A percentile compares a stretch with the other conserved stretches of the same genome.
Evolutionary conservation across 768 basidiomycete species (phyloP).

Genomic region (Scleroderma citrinum): DNA sequence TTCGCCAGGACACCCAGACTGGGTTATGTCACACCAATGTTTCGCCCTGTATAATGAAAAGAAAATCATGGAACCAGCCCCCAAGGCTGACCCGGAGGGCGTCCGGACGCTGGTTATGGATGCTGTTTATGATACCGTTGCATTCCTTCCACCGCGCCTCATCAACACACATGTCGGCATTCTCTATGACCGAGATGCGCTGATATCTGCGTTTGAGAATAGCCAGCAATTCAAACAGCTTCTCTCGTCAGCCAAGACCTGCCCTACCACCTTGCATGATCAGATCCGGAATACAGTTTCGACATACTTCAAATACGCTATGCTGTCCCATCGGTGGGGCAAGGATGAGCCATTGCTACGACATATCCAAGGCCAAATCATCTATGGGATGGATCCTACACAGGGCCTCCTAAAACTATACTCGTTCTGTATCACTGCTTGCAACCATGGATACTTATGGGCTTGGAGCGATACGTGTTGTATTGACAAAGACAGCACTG

Average conservation of each 20-base stretch:
- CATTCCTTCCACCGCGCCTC: neutral
- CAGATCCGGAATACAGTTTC: neutral
- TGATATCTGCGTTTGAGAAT: too few relatives aligned
- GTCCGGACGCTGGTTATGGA: neutral
- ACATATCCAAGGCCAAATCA: neutral
- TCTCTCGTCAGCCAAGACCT: neutral
- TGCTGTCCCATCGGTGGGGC: slow-evolving; percentile 3
- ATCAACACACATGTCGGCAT: neutral
- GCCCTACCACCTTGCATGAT: neutral
- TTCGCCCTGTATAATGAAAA: neutral
- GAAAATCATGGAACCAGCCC: neutral
- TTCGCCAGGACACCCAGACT: too few relatives aligned
- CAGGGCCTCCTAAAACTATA: slow-evolving; percentile 1
- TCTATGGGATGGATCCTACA: neutral
- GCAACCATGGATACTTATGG: too few relatives aligned
- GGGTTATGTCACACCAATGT: neutral
- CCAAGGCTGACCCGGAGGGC: neutral
- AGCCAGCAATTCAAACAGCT: neutral
- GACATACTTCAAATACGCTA: too few relatives aligned
- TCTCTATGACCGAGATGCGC: neutral
- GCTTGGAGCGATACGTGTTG: slow-evolving; percentile 6
- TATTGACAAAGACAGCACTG: slow-evolving; percentile 1
- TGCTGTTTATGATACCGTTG: neutral
- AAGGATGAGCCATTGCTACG: neutral
- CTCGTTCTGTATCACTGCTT: neutral